Base-by-base conservation (phyloP, 768 basidiomycete genomes). In the Boletellus sp. region DNA sequence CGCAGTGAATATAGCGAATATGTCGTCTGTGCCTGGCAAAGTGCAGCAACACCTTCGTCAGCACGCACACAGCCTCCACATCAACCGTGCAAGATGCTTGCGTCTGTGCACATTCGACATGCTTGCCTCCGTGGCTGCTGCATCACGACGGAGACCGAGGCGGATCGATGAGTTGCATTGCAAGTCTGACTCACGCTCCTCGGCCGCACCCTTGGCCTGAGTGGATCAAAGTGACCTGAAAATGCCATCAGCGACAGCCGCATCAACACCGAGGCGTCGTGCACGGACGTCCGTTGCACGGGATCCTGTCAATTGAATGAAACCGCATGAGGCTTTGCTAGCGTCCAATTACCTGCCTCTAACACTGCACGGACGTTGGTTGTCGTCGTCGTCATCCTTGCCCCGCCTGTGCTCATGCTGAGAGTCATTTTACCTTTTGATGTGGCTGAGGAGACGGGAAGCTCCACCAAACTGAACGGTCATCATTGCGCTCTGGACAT, bases 401-500 rank as follows among this genome's bases (percentile, higher is more conserved):
- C 39, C 31, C 50, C 50, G 9, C 50, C 52, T 22, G 37, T 47
- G 26, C 50, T 70, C 62, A n/a, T n/a, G n/a, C 70, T 61, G 38
- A 70, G 60, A 70, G 72, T 53, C 57, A 61, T 52, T 61, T 65
- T 50, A 56, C 60, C 45, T 42, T 58, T 61, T 20, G 50, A 54
- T 44, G 55, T 65, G 4, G 13, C 35, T 9, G 54, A 52, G n/a
- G 45, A 42, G 32, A 53, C 36, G 1, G 62, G 52, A n/a, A 65
- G 51, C 34, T 76, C 68, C 17, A 73, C 68, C 81, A 61, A 99
- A 94, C 63, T 99, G 90, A 7, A 98, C 74, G 0, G 87, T 84
- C 84, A 95, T 98, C 52, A 97, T 80, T 1, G 94, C 95, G 49
- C 88, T 90, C 36, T 95, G 77, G 33, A 99, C 89, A 62, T 99